Percentiles rank a stretch among this genome's conserved stretches.
These are phyloP conservation scores for Wickerhamiella siamensis DNA, from an alignment of 805 yeast genomes.

Conservation along the genomic window DNA sequence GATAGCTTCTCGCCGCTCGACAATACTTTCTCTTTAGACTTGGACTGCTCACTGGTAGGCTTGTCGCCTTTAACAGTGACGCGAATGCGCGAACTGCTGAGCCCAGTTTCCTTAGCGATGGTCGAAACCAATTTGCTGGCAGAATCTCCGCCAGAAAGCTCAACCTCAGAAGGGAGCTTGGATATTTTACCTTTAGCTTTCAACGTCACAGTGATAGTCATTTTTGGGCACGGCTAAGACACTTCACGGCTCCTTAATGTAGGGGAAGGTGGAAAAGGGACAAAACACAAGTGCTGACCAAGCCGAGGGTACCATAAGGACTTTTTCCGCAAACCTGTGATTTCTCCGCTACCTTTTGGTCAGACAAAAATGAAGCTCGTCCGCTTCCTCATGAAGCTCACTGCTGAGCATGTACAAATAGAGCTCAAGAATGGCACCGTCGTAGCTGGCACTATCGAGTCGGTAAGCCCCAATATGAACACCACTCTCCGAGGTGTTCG, in stretches of 20 bases:
- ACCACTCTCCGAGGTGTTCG: conserved; percentile 66
- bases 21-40: conserved; percentile 30
- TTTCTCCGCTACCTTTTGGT: too few species aligned
- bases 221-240: too few species aligned
- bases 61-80: conserved; percentile 28
- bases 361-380: conserved; percentile 22
- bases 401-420: conserved; percentile 75
- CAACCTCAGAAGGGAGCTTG: conserved; percentile 1
- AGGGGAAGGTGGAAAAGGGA: too few species aligned
- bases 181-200: conserved; percentile 2
- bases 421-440: conserved; percentile 86
- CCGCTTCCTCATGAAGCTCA: conserved; percentile 65
- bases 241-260: too few species aligned
- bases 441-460: conserved; percentile 66
- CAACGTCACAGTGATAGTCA: neutral
- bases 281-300: neutral
- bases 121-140: conserved; percentile 23
- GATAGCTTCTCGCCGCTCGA: conserved; percentile 32
- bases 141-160: neutral
- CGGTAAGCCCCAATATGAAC: conserved; percentile 87
- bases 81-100: conserved; percentile 41
- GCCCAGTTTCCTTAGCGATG: conserved; percentile 32
- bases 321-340: too few species aligned
- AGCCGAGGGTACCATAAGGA: too few species aligned
- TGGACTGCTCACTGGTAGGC: conserved; percentile 10